These are phyloP conservation scores for Castanea mollissima DNA, from an alignment of 306 rosid species.

Conservation along the genomic window DNA sequence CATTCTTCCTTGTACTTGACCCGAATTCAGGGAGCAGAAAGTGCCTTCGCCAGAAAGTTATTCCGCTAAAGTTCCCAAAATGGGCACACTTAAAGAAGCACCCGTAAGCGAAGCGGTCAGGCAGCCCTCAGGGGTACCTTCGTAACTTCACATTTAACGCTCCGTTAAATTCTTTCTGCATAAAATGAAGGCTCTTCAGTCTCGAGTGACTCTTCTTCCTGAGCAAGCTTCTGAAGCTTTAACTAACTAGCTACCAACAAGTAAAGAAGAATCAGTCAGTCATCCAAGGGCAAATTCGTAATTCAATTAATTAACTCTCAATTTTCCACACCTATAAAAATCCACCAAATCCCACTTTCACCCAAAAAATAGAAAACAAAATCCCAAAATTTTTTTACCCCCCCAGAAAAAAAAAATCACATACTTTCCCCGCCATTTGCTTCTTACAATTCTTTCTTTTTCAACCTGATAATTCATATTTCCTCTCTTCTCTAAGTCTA, in stretches of 20 bases:
- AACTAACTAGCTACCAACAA: neutral
- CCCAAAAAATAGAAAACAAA: neutral
- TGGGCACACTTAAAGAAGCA: too few relatives aligned
- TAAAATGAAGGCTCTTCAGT: too few relatives aligned
- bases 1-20: too few relatives aligned
- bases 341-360: slow-evolving; percentile 31
- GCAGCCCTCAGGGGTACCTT: too few relatives aligned
- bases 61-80: too few relatives aligned
- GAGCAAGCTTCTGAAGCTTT: neutral
- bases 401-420: slow-evolving; percentile 5
- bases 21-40: too few relatives aligned
- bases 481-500: slow-evolving; percentile 31
- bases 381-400: slow-evolving; percentile 36
- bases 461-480: slow-evolving; percentile 36
- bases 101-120: too few relatives aligned
- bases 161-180: too few relatives aligned
- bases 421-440: slow-evolving; percentile 91
- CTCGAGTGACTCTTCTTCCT: neutral
- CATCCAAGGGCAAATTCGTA: slow-evolving; percentile 30
- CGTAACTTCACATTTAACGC: too few relatives aligned
- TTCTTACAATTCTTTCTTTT: slow-evolving; percentile 27
- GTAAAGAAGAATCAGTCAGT: neutral
- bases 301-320: neutral
- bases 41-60: too few relatives aligned
- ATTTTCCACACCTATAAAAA: slow-evolving; percentile 13